These are phyloP conservation scores for Emergomyces orientalis DNA, from an alignment of 2,329 filamentous ascomycete genomes.

Conservation along the genomic window DNA sequence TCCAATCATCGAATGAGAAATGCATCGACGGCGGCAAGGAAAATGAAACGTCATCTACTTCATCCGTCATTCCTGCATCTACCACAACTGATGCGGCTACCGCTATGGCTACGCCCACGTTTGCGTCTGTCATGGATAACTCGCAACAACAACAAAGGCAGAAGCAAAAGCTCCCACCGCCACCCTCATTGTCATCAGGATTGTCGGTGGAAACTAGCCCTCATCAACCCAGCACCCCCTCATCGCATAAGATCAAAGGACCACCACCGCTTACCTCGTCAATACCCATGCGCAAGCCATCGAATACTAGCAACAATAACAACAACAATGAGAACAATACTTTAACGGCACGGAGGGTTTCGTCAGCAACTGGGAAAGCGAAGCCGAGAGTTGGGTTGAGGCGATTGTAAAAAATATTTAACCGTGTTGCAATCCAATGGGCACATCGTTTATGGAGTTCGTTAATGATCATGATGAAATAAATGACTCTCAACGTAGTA, in stretches of 20 bases:
- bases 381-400: constrained; percentile 31
- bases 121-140: neutral
- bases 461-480: too few species aligned
- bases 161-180: neutral
- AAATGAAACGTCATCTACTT: neutral
- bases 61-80: neutral
- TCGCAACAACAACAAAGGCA: neutral
- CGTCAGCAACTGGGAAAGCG: constrained; percentile 18
- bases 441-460: too few species aligned
- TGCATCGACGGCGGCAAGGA: neutral
- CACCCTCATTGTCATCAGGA: neutral
- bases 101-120: neutral
- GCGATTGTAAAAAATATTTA: constrained; percentile 22
- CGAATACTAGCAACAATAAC: neutral
- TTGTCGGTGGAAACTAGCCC: neutral
- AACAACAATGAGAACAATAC: neutral
- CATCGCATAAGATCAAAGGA: neutral
- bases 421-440: too few species aligned
- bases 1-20: neutral
- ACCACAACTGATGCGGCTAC: neutral
- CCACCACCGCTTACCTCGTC: neutral
- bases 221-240: neutral
- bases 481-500: too few species aligned
- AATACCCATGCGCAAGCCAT: neutral
- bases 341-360: constrained; percentile 19